Conservation (phyloP, 2,329 filamentous ascomycete species). For the Penicillium sp. region DNA sequence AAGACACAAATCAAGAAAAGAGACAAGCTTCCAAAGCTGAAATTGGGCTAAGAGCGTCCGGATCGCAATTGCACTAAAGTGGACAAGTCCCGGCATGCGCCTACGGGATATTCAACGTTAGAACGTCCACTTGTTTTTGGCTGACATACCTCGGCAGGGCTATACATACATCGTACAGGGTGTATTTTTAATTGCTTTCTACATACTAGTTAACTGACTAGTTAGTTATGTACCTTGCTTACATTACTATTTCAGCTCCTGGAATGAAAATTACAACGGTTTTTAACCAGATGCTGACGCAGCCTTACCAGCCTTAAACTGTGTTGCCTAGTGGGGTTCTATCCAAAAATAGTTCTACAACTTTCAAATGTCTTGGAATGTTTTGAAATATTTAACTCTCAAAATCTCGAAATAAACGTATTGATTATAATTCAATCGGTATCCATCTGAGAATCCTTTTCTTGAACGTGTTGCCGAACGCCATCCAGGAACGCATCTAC, state of each 20-base stretch:
- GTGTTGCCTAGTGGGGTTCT: conserved; percentile 22
- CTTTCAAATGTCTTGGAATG: not conserved
- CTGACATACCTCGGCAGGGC: not conserved
- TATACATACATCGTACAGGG: not conserved
- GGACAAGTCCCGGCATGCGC: conserved; percentile 11
- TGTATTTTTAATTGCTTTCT: not conserved
- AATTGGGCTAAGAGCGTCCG: conserved; percentile 10
- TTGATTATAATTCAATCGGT: conserved; percentile 35
- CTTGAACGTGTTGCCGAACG: conserved; percentile 74
- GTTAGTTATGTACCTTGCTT: not conserved
- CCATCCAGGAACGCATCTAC: conserved; percentile 90
- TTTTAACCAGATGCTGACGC: conserved; percentile 12
- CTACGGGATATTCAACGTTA: not conserved
- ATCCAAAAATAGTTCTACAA: conserved; percentile 23
- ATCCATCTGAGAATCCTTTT: conserved; percentile 48
- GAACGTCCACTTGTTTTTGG: not conserved
- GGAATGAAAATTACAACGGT: not conserved
- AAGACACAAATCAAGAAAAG: not conserved
- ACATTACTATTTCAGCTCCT: not conserved
- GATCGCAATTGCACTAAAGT: conserved; percentile 21
- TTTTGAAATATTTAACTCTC: not conserved
- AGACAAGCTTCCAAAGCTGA: not conserved
- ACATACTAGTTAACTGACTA: too few species aligned
- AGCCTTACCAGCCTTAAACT: conserved; percentile 14
- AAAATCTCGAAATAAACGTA: not conserved